A percentile compares a stretch with the other conserved stretches of the same genome.
phyloP scores from a whole-genome alignment of 2,329 filamentous ascomycete species.

The Phialemonium atrogriseum region DNA sequence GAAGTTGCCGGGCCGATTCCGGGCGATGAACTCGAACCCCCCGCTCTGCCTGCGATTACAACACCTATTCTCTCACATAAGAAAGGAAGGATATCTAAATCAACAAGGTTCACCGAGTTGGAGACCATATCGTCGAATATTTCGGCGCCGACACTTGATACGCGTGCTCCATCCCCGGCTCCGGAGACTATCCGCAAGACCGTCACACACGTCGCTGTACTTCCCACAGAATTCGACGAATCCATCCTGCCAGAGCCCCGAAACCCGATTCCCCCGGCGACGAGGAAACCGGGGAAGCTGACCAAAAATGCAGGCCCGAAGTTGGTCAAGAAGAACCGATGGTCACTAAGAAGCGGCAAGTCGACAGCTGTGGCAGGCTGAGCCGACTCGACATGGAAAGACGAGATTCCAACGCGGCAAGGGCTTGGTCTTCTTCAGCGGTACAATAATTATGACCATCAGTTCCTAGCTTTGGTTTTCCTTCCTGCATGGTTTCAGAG shows the following conservation, averaged over 20 bases:
- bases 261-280: constrained; percentile 5
- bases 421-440: no score
- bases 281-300: constrained; percentile 15
- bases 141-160: constrained; percentile 6
- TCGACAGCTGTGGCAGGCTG: constrained; percentile 18
- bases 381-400: no score
- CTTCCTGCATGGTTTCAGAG: neutral
- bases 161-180: constrained; percentile 4
- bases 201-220: constrained; percentile 3
- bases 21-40: neutral
- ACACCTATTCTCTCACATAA: constrained; percentile 7
- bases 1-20: constrained; percentile 2
- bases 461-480: neutral
- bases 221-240: constrained; percentile 15
- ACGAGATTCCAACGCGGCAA: no score
- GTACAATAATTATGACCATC: no score
- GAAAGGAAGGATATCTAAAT: constrained; percentile 14
- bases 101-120: constrained; percentile 20
- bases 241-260: constrained; percentile 9
- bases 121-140: constrained; percentile 21
- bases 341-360: constrained; percentile 18
- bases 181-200: constrained; percentile 10
- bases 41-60: neutral
- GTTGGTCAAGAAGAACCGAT: constrained; percentile 21
- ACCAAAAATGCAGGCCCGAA: constrained; percentile 15